Percentiles rank a stretch among this genome's conserved stretches.
These are phyloP conservation scores for Collybiopsis luxurians DNA, from an alignment of 768 basidiomycete species.

Conservation along the genomic window DNA sequence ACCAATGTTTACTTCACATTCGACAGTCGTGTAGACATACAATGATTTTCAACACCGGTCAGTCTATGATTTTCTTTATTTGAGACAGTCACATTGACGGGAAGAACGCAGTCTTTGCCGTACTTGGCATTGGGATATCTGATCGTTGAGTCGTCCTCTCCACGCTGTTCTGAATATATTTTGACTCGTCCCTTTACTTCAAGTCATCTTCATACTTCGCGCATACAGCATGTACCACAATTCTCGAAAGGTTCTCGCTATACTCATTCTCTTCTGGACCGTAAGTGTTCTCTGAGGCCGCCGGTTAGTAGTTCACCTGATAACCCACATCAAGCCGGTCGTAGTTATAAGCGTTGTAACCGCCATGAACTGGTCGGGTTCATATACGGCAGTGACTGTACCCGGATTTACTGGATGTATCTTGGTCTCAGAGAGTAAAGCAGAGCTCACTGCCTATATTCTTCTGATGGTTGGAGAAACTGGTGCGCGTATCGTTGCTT, in stretches of 20 bases:
- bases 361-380: neutral
- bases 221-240: neutral
- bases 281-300: neutral
- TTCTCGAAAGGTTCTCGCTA: neutral
- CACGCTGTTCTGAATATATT: neutral
- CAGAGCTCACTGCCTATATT: neutral
- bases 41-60: neutral
- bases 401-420: neutral
- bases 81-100: neutral
- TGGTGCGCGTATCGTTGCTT: neutral
- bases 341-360: neutral
- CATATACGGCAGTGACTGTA: neutral
- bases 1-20: neutral
- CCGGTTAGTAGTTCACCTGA: neutral
- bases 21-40: neutral
- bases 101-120: neutral
- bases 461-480: neutral
- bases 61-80: neutral
- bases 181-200: too few relatives aligned
- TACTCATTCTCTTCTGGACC: neutral
- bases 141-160: neutral
- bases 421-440: neutral
- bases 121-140: neutral
- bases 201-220: neutral
- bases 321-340: neutral